Evolutionary conservation across 768 basidiomycete species (phyloP).

Genomic region (Tricholoma terreum): DNA sequence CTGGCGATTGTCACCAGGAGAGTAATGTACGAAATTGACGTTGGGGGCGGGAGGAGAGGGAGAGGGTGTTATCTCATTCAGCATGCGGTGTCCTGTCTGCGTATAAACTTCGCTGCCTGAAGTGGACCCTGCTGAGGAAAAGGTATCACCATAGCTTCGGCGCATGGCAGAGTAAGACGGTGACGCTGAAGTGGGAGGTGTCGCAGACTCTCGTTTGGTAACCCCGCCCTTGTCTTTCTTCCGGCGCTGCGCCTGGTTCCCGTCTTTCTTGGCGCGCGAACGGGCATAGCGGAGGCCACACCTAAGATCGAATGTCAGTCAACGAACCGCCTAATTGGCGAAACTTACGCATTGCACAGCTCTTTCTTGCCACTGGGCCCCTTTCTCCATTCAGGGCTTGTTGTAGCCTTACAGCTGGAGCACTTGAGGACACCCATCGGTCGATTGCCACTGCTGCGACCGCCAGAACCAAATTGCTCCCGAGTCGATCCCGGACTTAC

Average conservation of each 20-base stretch:
- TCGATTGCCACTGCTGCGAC: slow-evolving; percentile 56
- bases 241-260: slow-evolving; percentile 51
- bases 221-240: slow-evolving; percentile 62
- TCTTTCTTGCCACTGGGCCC: slow-evolving; percentile 90
- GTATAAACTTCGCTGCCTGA: slow-evolving; percentile 57
- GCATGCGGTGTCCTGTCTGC: slow-evolving; percentile 39
- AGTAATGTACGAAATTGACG: slow-evolving; percentile 60
- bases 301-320: slow-evolving; percentile 31
- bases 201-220: slow-evolving; percentile 41
- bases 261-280: slow-evolving; percentile 86
- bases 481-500: slow-evolving; percentile 51
- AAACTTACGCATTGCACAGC: slow-evolving; percentile 84
- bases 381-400: slow-evolving; percentile 90
- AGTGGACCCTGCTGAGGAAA: slow-evolving; percentile 52
- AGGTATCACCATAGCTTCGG: slow-evolving; percentile 45
- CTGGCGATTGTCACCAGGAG: slow-evolving; percentile 35
- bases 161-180: slow-evolving; percentile 45
- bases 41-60: slow-evolving; percentile 63
- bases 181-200: slow-evolving; percentile 35
- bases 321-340: slow-evolving; percentile 6
- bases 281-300: slow-evolving; percentile 87
- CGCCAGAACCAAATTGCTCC: slow-evolving; percentile 38
- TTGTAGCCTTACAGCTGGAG: slow-evolving; percentile 75
- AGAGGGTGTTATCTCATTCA: slow-evolving; percentile 47
- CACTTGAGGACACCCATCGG: slow-evolving; percentile 73